Evolutionary conservation across 2,329 filamentous ascomycete species (phyloP), one percentile per base, ranked within the genome.

Genomic region (Trichoderma breve): DNA sequence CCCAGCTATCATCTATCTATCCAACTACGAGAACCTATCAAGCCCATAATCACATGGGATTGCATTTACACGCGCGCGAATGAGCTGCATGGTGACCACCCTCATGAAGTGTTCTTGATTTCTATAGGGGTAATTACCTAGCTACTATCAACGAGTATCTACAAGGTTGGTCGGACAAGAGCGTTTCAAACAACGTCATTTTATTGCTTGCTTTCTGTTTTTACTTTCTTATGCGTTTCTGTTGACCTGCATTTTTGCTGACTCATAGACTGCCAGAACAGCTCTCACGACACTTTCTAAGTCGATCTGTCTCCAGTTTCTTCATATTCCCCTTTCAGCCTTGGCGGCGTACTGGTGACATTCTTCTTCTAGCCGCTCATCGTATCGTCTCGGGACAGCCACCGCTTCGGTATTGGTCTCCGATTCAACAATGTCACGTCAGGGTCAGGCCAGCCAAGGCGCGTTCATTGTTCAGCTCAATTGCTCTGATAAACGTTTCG

Each of bases 401-500:
- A 39, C 57, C 57, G 43, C 39, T 62, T 47, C 36, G 39, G n/a
- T 28, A 30, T 53, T n/a, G 15, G 57, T 51, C 30, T 43, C 39
- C 39, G 15, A 64, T 21, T 43, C 51, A 58, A 34, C 36, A 73
- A 28, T 47, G 11, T 39, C 51, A 66, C 39, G 32, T 43, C 62
- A 65, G 24, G 21, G 53, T 63, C 71, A 87, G 79, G 71, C 83
- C 82, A 4, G 86, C 85, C 68, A 89, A 79, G 12, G 86, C 81
- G 78, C 86, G 88, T 77, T 87, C 84, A 73, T 86, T 83, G 74
- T 85, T 86, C 74, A 85, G 81, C 76, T 88, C 86, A 67, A 89
- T 81, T 0, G 93, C 93, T 81, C 89, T 91, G 79, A 90, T 87
- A 81, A 95, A 97, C 1, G 90, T 93, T 60, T 96, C 92, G 80